Evolutionary conservation across 2,329 filamentous ascomycete genomes (phyloP), one percentile per base, ranked within the genome.

Genomic region (Penicillium glabrum): DNA sequence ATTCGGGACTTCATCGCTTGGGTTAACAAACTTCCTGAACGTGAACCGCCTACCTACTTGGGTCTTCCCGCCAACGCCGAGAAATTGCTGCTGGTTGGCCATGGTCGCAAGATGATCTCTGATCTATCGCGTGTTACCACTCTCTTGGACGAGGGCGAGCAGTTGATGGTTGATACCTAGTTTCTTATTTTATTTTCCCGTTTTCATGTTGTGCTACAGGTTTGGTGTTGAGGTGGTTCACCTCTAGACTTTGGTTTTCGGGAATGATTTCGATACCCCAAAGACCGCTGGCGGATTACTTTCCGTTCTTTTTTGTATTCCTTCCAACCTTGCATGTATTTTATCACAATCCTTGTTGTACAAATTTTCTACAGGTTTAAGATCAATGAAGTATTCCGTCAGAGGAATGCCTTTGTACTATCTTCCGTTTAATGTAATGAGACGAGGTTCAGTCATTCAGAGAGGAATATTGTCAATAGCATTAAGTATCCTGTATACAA

Each of bases 51-150:
- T 5, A 96, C 92, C 1, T 99, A 96, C 72, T 82, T 99, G 16
- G 96, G 95, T 23, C 77, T 99, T 64, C 95, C 95, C 35, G 91
- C 91, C 27, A 97, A 99, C 73, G 95, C 95, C 21, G 95, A 99
- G 86, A 99, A 98, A 78, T 73, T 99, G 71, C 76, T 99, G 67
- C 82, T 99, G 31, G 90, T 96, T 14, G 93, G 91, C 2, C 87
- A 96, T 69, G 96, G 93, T 44, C 85, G 86, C 70, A 90, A 88
- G 68, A 87, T 97, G 84, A 87, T 97, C 67, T 84, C 83, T 61
- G 93, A 97, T 74, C 68, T 98, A 73, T 87, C 88, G 70, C 90
- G 88, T 74, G 90, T 99, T 51, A 90, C 90, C 61, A 89, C 91
- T 64, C 81, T 97, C 75, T 77, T 99, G 69, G 93, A 99, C 75